Percentiles rank a stretch among this genome's conserved stretches.
phyloP scores from a whole-genome alignment of 1,139 yeast species.

The Nadsonia starkeyi-henricii region DNA sequence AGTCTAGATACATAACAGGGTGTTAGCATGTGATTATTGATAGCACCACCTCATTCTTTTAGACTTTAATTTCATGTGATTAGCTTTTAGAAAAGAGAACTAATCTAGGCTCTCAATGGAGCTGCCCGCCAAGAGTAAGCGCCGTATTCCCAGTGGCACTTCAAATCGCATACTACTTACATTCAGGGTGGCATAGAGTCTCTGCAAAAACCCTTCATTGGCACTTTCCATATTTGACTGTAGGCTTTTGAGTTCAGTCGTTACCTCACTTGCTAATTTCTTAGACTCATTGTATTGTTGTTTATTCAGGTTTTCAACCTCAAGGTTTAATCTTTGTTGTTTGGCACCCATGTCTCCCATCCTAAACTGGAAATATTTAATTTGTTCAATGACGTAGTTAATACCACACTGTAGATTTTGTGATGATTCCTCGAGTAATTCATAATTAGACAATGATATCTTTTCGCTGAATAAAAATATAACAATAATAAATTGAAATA shows the following conservation, averaged over 20 bases:
- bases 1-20: too few relatives aligned
- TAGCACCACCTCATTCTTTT: too few relatives aligned
- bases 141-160: too few relatives aligned
- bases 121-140: too few relatives aligned
- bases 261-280: background rate
- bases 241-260: background rate
- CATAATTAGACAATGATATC: too few relatives aligned
- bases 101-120: too few relatives aligned
- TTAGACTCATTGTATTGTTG: background rate
- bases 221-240: background rate
- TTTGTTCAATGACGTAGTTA: background rate
- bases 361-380: background rate
- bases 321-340: background rate
- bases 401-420: background rate
- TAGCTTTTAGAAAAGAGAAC: too few relatives aligned
- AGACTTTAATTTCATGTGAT: too few relatives aligned
- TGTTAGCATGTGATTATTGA: too few relatives aligned
- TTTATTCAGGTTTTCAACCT: background rate
- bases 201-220: background rate
- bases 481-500: too few relatives aligned
- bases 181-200: background rate
- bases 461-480: too few relatives aligned
- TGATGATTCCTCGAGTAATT: too few relatives aligned
- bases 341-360: background rate
- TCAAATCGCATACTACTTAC: background rate